phyloP scores from a whole-genome alignment of 108 stramenopile genomes.

The Stephanodiscus minutulus region DNA sequence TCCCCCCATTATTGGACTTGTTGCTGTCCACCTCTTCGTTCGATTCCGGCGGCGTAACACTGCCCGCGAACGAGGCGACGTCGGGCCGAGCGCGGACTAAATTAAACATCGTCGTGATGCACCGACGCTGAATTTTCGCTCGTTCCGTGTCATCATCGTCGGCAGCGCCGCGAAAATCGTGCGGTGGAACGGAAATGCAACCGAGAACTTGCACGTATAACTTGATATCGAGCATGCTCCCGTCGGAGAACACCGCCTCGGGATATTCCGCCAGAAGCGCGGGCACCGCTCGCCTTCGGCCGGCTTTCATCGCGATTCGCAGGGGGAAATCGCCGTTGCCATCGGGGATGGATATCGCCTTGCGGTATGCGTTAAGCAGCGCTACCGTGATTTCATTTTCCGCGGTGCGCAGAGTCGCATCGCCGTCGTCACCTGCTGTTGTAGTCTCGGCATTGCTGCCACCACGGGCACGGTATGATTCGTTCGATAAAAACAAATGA shows the following conservation, averaged over 20 bases:
- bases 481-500: slow-evolving; percentile 43
- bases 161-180: neutral
- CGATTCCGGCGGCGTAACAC: neutral
- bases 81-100: slow-evolving; percentile 22
- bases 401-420: neutral
- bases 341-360: slow-evolving; percentile 16
- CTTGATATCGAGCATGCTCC: slow-evolving; percentile 23
- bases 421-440: neutral
- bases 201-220: slow-evolving; percentile 20
- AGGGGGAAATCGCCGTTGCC: slow-evolving; percentile 17
- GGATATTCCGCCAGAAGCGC: slow-evolving; percentile 22
- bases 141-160: neutral
- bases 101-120: slow-evolving; percentile 13
- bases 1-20: too few species aligned
- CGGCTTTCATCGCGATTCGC: slow-evolving; percentile 39
- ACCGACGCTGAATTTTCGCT: neutral
- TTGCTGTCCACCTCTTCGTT: too few species aligned
- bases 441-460: neutral
- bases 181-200: slow-evolving; percentile 14
- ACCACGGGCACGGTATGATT: slow-evolving; percentile 1
- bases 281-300: slow-evolving; percentile 1
- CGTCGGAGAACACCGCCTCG: slow-evolving; percentile 28
- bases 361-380: slow-evolving; percentile 9
- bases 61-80: neutral
- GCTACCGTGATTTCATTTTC: slow-evolving; percentile 6